phyloP scores from a whole-genome alignment of 2,329 filamentous ascomycete species.

The Fusarium continuum region DNA sequence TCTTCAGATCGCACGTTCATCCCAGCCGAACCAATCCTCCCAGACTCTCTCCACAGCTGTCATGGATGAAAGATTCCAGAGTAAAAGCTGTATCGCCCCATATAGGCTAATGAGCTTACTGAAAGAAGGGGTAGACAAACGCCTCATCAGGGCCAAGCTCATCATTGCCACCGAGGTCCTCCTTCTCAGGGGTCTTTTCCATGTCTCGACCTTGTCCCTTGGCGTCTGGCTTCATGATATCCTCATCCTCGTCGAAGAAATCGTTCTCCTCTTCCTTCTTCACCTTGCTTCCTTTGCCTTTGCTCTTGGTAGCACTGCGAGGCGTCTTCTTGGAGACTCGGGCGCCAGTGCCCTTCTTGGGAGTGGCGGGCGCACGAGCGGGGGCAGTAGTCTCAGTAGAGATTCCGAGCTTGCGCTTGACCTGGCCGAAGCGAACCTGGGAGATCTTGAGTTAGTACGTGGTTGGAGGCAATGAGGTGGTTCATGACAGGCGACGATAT shows the following conservation, averaged over 20 bases:
- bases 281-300: slow-evolving; percentile 29
- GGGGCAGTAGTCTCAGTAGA: slow-evolving; percentile 38
- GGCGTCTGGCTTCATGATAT: slow-evolving; percentile 10
- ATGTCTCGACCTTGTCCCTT: slow-evolving; percentile 35
- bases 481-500: background rate
- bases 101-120: background rate
- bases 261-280: slow-evolving; percentile 38
- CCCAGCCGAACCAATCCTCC: background rate
- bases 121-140: slow-evolving; percentile 18
- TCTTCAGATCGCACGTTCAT: slow-evolving; percentile 10
- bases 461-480: background rate
- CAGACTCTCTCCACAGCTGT: background rate
- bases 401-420: slow-evolving; percentile 58
- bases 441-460: background rate
- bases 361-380: slow-evolving; percentile 11
- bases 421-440: slow-evolving; percentile 59
- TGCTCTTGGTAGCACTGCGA: slow-evolving; percentile 34
- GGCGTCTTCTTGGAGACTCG: slow-evolving; percentile 49
- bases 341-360: slow-evolving; percentile 39
- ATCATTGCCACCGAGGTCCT: background rate
- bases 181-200: slow-evolving; percentile 32
- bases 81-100: too few species aligned
- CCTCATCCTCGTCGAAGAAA: slow-evolving; percentile 25
- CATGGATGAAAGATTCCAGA: background rate
- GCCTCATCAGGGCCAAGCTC: background rate